Percentiles rank a stretch among this genome's conserved stretches.
phyloP scores from a whole-genome alignment of 495 filamentous ascomycete genomes.

The Aspergillus sclerotiicarbonarius region DNA sequence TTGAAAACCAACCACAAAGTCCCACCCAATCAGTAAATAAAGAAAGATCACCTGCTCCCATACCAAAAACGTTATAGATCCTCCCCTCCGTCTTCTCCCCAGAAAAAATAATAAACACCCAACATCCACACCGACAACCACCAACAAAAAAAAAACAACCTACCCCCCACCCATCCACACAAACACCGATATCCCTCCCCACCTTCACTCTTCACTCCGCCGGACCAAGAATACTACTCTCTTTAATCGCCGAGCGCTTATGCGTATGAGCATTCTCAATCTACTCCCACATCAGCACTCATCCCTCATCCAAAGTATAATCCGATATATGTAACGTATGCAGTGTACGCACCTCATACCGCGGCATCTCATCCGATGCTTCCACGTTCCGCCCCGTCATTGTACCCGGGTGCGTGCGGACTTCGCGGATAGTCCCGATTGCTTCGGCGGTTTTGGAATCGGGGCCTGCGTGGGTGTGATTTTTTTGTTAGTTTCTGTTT shows the following conservation, averaged over 20 bases:
- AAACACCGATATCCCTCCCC: not conserved
- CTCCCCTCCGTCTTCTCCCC: no score
- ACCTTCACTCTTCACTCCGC: constrained; percentile 20
- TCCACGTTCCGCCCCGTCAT: not conserved
- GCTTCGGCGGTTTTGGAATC: not conserved
- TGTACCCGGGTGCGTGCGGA: not conserved
- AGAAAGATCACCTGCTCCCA: not conserved
- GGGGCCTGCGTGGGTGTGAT: not conserved
- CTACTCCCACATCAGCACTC: constrained; percentile 8
- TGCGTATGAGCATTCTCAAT: constrained; percentile 36
- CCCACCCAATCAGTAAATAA: not conserved
- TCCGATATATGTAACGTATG: not conserved
- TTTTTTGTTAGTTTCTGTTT: not conserved
- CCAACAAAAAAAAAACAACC: not conserved
- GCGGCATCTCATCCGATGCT: not conserved
- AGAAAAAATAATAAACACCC: not conserved
- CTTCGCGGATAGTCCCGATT: not conserved
- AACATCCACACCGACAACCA: not conserved
- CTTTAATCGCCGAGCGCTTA: constrained; percentile 35
- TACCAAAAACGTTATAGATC: not conserved
- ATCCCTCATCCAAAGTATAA: not conserved
- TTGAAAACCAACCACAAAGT: not conserved
- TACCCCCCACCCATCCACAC: not conserved
- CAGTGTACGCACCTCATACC: not conserved
- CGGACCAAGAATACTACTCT: constrained; percentile 35